Conservation (phyloP, 129 eudicot species). For the Chrysanthemum makinoi region DNA sequence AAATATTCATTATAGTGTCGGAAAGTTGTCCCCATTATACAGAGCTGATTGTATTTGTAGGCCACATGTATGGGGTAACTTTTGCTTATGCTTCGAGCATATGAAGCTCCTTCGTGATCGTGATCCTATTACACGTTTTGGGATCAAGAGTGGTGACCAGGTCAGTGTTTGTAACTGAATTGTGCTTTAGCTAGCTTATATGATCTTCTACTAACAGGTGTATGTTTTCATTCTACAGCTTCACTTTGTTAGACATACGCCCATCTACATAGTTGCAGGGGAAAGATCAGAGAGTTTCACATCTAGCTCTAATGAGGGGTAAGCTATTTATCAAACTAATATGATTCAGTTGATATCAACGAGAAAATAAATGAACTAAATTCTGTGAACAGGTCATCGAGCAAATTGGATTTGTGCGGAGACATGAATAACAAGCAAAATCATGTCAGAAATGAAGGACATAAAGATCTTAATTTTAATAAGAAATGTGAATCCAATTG, state of each 20-base stretch:
- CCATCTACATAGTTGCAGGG: constrained; percentile 21
- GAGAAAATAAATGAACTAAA: not conserved
- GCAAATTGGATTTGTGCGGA: constrained; percentile 3
- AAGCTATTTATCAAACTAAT: constrained; percentile 10
- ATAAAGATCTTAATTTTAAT: not conserved
- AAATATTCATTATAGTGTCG: not conserved
- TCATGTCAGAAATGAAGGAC: constrained; percentile 12
- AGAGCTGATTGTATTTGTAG: constrained; percentile 31
- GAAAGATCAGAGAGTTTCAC: constrained; percentile 19
- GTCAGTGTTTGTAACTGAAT: constrained; percentile 23
- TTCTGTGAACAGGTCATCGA: constrained; percentile 22
- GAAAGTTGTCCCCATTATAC: not conserved
- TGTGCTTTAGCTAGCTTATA: too few species aligned
- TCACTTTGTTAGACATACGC: constrained; percentile 33
- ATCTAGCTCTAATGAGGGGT: constrained; percentile 10
- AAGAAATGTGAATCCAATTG: constrained; percentile 13
- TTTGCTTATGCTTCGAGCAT: constrained; percentile 65
- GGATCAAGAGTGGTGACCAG: constrained; percentile 76
- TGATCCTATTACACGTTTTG: constrained; percentile 43
- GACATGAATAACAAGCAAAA: constrained; percentile 21
- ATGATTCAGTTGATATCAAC: not conserved
- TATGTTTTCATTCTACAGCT: constrained; percentile 24
- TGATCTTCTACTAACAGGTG: not conserved
- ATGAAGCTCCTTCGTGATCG: constrained; percentile 52
- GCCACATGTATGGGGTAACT: constrained; percentile 76